Evolutionary conservation across 192 early-diverging fungal genomes (phyloP).

Genomic region (Coemansia nantahalensis): DNA sequence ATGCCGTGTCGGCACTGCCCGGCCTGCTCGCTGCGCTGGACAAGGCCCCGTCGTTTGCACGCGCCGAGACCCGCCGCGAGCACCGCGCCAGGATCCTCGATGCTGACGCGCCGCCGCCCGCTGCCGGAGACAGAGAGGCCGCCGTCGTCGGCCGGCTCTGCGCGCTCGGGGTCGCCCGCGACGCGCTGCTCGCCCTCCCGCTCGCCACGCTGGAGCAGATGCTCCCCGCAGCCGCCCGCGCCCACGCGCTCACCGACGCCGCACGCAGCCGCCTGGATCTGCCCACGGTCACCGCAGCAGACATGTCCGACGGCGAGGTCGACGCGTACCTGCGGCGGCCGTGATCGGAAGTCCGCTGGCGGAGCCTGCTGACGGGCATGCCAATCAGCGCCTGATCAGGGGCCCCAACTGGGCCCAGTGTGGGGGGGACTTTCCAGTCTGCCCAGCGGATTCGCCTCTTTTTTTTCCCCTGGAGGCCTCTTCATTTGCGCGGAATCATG

Average conservation of each 20-base stretch:
- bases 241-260: neutral
- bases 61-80: conserved; percentile 8
- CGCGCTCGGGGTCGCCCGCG: conserved; percentile 10
- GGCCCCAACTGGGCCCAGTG: no score
- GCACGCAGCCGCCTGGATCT: conserved; percentile 7
- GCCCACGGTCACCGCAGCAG: conserved; percentile 8
- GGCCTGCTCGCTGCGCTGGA: conserved; percentile 6
- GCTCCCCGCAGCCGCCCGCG: neutral
- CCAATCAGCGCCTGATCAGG: no score
- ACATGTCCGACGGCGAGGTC: conserved; percentile 27
- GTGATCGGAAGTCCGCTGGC: no score
- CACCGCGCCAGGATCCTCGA: conserved; percentile 11
- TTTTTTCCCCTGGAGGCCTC: no score
- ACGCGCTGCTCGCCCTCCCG: conserved; percentile 29
- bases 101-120: neutral
- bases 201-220: conserved; percentile 19
- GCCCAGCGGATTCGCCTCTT: no score
- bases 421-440: no score
- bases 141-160: conserved; percentile 6
- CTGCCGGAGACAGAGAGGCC: neutral
- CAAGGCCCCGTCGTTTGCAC: conserved; percentile 23
- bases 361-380: no score
- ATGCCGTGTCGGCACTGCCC: neutral
- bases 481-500: conserved; percentile 1
- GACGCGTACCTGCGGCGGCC: neutral